phyloP scores from a whole-genome alignment of 345 rosid genomes.

The Isatis tinctoria region DNA sequence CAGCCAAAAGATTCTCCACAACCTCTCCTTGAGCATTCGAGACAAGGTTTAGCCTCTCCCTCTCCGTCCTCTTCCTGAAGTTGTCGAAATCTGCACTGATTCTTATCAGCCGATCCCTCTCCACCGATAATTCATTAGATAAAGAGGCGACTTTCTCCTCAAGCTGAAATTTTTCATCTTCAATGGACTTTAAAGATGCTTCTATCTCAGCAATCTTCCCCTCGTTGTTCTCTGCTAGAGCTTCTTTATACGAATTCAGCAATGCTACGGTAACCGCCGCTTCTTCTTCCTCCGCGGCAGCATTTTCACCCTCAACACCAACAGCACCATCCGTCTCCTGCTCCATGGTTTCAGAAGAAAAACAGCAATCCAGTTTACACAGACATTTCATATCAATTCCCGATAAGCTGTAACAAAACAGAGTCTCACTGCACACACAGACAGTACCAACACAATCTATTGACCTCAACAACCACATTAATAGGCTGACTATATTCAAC shows the following conservation, averaged over 20 bases:
- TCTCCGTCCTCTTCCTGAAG: slow-evolving; percentile 90
- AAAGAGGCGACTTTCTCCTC: slow-evolving; percentile 53
- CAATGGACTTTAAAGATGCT: slow-evolving; percentile 58
- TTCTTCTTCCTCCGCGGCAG: slow-evolving; percentile 46
- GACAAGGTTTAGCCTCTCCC: slow-evolving; percentile 76
- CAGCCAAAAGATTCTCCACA: slow-evolving; percentile 69
- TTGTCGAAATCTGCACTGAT: slow-evolving; percentile 95
- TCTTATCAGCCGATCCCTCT: slow-evolving; percentile 74
- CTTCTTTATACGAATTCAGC: slow-evolving; percentile 63
- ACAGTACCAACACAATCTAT: not conserved
- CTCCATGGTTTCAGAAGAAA: slow-evolving; percentile 26
- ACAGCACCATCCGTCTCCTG: slow-evolving; percentile 69
- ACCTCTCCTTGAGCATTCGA: slow-evolving; percentile 93
- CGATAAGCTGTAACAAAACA: not conserved
- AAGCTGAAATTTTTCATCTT: slow-evolving; percentile 56
- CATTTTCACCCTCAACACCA: slow-evolving; percentile 37
- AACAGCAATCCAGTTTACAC: not conserved
- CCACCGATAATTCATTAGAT: slow-evolving; percentile 57
- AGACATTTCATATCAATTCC: not conserved
- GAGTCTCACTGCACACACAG: not conserved
- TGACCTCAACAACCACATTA: not conserved
- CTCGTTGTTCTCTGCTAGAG: slow-evolving; percentile 59
- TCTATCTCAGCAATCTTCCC: slow-evolving; percentile 62
- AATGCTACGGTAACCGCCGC: slow-evolving; percentile 44
- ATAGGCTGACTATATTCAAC: not conserved